Base-by-base conservation (phyloP, 1,284 basidiomycete species). In the Ceratobasidium sp. region DNA sequence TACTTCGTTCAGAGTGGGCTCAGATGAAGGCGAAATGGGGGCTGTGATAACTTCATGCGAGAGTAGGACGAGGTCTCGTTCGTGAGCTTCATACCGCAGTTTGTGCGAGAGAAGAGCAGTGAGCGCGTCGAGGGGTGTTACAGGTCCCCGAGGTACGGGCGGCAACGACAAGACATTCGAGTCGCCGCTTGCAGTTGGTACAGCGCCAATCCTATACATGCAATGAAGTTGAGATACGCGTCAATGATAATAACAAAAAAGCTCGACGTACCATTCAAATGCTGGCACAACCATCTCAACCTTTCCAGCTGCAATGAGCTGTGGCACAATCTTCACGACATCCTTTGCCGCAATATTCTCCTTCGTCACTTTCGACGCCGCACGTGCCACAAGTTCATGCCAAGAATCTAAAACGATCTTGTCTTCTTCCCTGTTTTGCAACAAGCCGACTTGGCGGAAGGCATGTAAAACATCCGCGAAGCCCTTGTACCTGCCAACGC, bases 11-110 rank as follows among this genome's bases (percentile, higher is more conserved):
- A 75, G 62, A 2, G 73, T 35, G 1, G 75, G 74, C 32, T 74
- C 74, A 71, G 67, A 23, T 79, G 79, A 59, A 70, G 71, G 30
- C 6, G 61, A 47, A 30, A 47, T 52, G 5, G 76, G 73, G 3
- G 71, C 73, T 13, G 88, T 84, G 55, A 91, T 86, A 76, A 96
- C 85, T 79, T 95, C 91, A 82, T 98, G 96, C 74, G 91, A 86
- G 28, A 98, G 87, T 41, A 98, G 87, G 74, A 96, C 95, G 81
- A 95, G 89, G 80, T 98, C 96, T 16, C 90, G 87, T 81, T 98
- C 96, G 35, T 85, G 83, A 0, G 87, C 86, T 0, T 78, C 81
- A 80, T 98, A 98, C 9, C 85, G 84, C 23, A 98, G 87, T 77
- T 89, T 91, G 77, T 89, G 84, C 1, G 92, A 86, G 16, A 98